Evolutionary conservation across 768 basidiomycete genomes (phyloP).

Genomic region (Podaxis sp.): DNA sequence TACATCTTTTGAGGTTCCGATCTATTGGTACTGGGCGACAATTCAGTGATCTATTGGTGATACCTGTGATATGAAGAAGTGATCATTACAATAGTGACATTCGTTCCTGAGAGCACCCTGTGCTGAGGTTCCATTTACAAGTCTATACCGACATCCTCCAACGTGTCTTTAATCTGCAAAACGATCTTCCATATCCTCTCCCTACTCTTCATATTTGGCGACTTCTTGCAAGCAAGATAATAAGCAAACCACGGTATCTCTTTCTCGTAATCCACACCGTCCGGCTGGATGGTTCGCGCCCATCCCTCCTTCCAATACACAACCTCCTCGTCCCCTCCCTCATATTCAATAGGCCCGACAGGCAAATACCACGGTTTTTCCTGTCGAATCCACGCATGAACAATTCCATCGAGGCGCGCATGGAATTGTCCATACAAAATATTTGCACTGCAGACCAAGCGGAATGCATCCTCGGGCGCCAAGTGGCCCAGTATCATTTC

Average conservation of each 20-base stretch:
- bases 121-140: neutral
- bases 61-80: neutral
- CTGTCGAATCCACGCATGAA: neutral
- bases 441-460: neutral
- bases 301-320: neutral
- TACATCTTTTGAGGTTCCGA: too few relatives aligned
- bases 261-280: neutral
- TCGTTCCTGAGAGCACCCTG: too few relatives aligned
- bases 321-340: neutral
- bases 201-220: slow-evolving; percentile 2
- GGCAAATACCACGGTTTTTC: slow-evolving; percentile 9
- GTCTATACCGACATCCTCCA: neutral
- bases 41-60: too few relatives aligned
- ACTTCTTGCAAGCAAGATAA: slow-evolving; percentile 1
- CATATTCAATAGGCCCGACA: neutral
- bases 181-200: slow-evolving; percentile 8
- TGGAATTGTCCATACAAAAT: neutral
- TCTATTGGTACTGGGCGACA: too few relatives aligned
- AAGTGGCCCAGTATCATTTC: neutral
- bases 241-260: slow-evolving; percentile 4
- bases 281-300: neutral
- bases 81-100: neutral
- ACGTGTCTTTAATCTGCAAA: neutral
- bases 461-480: neutral
- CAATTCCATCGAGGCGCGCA: neutral